Percentiles rank a stretch among this genome's conserved stretches.
phyloP scores from a whole-genome alignment of 768 basidiomycete genomes.

The Sutorius australiensis region DNA sequence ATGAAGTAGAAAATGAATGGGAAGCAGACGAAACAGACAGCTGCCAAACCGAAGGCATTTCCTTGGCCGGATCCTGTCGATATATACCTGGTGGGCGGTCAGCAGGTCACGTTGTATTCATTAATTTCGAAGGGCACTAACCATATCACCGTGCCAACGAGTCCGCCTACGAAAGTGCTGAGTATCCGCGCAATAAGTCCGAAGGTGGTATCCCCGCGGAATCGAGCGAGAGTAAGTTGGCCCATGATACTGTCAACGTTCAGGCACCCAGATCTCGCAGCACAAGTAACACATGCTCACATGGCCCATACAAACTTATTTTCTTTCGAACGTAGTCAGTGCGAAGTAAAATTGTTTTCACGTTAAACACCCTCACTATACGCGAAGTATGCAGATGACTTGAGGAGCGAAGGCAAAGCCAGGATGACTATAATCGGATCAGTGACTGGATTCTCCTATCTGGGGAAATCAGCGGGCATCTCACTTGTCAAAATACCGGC shows the following conservation, averaged over 20 bases:
- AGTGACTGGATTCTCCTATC: not conserved
- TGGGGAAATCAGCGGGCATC: constrained; percentile 2
- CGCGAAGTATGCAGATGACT: constrained; percentile 51
- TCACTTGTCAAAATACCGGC: constrained; percentile 61
- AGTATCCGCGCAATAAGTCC: constrained; percentile 57
- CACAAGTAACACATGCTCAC: constrained; percentile 34
- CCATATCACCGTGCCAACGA: constrained; percentile 67
- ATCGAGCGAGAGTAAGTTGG: constrained; percentile 66
- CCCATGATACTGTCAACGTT: constrained; percentile 57
- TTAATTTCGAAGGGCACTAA: constrained; percentile 27
- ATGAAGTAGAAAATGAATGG: constrained; percentile 70
- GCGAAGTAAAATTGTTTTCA: not conserved
- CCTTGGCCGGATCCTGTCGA: constrained; percentile 58
- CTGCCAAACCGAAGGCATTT: constrained; percentile 68
- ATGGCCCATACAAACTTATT: constrained; percentile 71
- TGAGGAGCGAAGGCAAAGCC: constrained; percentile 56
- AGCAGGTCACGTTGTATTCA: not conserved
- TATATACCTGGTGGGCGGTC: constrained; percentile 51
- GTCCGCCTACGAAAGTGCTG: constrained; percentile 62
- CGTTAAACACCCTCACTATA: constrained; percentile 42
- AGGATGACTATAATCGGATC: constrained; percentile 43
- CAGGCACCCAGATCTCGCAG: not conserved
- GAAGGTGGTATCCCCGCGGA: constrained; percentile 72
- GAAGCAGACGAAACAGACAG: constrained; percentile 61
- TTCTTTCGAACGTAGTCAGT: constrained; percentile 31